Evolutionary conservation across 352 stramenopile genomes (phyloP), one percentile per base, ranked within the genome.

Genomic region (Globisporangium viniferum): DNA sequence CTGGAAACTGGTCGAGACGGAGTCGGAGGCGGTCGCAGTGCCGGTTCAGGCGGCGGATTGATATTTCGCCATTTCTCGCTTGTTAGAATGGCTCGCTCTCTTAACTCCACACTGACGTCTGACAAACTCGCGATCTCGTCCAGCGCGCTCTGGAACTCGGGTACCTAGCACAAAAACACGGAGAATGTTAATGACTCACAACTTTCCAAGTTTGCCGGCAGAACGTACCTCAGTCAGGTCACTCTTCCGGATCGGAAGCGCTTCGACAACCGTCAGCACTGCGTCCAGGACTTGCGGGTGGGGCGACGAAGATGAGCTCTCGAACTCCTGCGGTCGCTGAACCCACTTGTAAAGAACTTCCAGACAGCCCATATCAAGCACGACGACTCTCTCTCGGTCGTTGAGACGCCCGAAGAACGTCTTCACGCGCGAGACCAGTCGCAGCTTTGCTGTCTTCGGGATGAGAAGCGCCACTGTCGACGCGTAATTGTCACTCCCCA

Each of bases 211-310:
- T 39, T 39, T 39, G 33, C 8, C 7, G 5, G 33, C 33, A 10
- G 27, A 36, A 29, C 39, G 15, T 69, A 87, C 86, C 79, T 93
- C 80, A 3, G 73, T 44, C 10, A 95, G 68, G 70, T 92, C 76
- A 68, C 86, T 76, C 53, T 84, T 89, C 20, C 79, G 74, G 8
- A 95, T 72, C 8, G 88, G 83, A 2, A 95, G 59, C n/a, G 56
- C 64, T 31, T 88, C 79, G 1, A 93, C 66, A 0, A 84, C 75
- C 0, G 66, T 65, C 6, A 95, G 56, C 3, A 93, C 74, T 6
- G 73, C 72, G 27, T 93, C 81, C 5, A 95, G 70, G 10, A 95
- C 86, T 39, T 93, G 86, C 6, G 77, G 72, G 71, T 94, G 88
- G 6, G 75, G 70, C 31, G 74, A 65, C 35, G 72, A 67, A 15